Evolutionary conservation across 1,284 basidiomycete genomes (phyloP).

Genomic region (Coniophora puteana): DNA sequence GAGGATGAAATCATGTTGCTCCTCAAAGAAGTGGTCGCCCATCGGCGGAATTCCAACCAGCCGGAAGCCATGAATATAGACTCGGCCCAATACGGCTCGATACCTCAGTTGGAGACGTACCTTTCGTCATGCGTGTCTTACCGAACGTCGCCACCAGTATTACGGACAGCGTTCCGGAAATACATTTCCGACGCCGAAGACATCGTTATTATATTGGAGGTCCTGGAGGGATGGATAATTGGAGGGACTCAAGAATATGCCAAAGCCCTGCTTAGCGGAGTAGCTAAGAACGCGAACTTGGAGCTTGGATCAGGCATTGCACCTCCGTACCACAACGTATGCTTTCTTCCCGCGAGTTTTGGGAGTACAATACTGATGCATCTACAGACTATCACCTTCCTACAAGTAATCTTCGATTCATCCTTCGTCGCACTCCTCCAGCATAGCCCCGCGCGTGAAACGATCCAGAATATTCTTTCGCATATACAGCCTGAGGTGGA

Average conservation of each 20-base stretch:
- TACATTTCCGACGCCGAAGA: conserved; percentile 52
- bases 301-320: conserved; percentile 20
- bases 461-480: conserved; percentile 45
- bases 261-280: conserved; percentile 33
- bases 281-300: conserved; percentile 23
- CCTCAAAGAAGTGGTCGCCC: conserved; percentile 40
- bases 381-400: conserved; percentile 52
- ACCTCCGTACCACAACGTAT: conserved; percentile 52
- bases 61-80: conserved; percentile 58
- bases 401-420: conserved; percentile 63
- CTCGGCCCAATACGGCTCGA: conserved; percentile 22
- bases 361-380: conserved; percentile 8
- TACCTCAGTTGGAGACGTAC: conserved; percentile 46
- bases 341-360: neutral
- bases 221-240: conserved; percentile 54
- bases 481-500: conserved; percentile 52
- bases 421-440: conserved; percentile 63
- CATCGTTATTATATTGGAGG: conserved; percentile 43
- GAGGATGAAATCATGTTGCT: conserved; percentile 57
- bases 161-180: conserved; percentile 54
- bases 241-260: conserved; percentile 39
- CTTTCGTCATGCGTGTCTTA: conserved; percentile 51
- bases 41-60: conserved; percentile 24
- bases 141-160: conserved; percentile 43
- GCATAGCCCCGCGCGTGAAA: conserved; percentile 48